Evolutionary conservation across 345 rosid species (phyloP).

Genomic region (Aquilaria yunnanensis): DNA sequence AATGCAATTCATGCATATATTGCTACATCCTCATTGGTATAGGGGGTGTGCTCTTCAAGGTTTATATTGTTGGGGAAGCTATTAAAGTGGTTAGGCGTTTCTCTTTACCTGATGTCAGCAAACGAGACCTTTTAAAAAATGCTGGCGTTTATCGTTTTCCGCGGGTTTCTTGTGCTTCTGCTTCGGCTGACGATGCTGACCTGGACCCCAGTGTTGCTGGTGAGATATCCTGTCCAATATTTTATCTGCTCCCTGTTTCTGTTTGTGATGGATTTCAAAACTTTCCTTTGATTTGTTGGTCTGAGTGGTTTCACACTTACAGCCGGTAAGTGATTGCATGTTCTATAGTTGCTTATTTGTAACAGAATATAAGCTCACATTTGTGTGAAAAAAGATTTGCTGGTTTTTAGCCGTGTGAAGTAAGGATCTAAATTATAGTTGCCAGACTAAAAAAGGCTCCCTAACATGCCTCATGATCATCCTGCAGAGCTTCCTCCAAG

Average conservation of each 20-base stretch:
- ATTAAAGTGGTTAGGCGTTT: conserved; percentile 75
- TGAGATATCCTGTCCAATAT: conserved; percentile 10
- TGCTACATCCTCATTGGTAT: conserved; percentile 9
- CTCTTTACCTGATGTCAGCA: conserved; percentile 80
- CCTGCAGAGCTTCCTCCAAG: conserved; percentile 77
- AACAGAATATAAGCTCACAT: background rate
- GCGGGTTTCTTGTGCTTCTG: conserved; percentile 63
- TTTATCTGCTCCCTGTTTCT: background rate
- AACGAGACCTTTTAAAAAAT: conserved; percentile 39
- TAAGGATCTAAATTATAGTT: background rate
- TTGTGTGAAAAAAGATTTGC: background rate
- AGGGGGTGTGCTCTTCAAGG: conserved; percentile 84
- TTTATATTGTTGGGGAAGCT: conserved; percentile 78
- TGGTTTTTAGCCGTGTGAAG: background rate
- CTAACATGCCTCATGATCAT: conserved; percentile 7
- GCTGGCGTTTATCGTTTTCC: conserved; percentile 60
- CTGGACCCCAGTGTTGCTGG: conserved; percentile 59
- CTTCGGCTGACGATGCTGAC: conserved; percentile 68
- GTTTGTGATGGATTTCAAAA: background rate
- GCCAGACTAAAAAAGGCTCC: background rate
- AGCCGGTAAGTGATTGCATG: background rate
- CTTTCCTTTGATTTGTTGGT: background rate
- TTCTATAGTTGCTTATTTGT: background rate
- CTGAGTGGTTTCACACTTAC: background rate
- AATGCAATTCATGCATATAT: background rate